A percentile compares a stretch with the other conserved stretches of the same genome.
phyloP scores from a whole-genome alignment of 2,329 filamentous ascomycete species.

The Chaetomium sp. region DNA sequence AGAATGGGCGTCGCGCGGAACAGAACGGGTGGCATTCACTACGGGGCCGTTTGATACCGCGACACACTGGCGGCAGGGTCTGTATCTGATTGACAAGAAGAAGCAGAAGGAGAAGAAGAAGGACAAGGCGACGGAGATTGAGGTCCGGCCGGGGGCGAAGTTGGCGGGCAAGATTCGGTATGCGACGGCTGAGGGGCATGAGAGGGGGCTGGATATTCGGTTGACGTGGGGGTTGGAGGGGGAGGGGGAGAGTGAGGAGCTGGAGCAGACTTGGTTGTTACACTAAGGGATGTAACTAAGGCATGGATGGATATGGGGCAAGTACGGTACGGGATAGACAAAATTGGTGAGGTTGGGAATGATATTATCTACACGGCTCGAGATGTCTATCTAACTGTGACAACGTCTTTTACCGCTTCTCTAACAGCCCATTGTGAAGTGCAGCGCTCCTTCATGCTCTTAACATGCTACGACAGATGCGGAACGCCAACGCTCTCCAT shows the following conservation, averaged over 20 bases:
- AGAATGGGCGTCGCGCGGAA: constrained; percentile 51
- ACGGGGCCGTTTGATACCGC: constrained; percentile 70
- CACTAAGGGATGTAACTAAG: constrained; percentile 28
- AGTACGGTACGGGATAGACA: not conserved
- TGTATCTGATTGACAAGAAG: constrained; percentile 62
- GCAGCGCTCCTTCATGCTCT: no score
- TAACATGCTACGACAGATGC: constrained; percentile 13
- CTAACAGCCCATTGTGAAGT: no score
- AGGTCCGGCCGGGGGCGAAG: constrained; percentile 44
- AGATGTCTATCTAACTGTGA: not conserved
- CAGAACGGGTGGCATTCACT: constrained; percentile 71
- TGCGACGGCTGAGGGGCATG: constrained; percentile 60
- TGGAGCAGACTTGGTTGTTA: constrained; percentile 45
- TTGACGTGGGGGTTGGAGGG: constrained; percentile 53
- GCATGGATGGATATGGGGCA: no score
- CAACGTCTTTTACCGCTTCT: no score
- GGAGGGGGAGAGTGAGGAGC: constrained; percentile 31
- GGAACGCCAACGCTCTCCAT: constrained; percentile 48
- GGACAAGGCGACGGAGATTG: constrained; percentile 33
- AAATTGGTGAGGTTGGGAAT: not conserved
- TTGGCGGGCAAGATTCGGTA: constrained; percentile 66
- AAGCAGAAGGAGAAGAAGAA: constrained; percentile 24
- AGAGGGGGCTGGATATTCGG: constrained; percentile 60
- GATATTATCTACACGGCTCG: not conserved
- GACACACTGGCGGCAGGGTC: constrained; percentile 87